These are phyloP conservation scores for Schwanniomyces pseudopolymorphus DNA, from an alignment of 805 yeast genomes.

Conservation along the genomic window DNA sequence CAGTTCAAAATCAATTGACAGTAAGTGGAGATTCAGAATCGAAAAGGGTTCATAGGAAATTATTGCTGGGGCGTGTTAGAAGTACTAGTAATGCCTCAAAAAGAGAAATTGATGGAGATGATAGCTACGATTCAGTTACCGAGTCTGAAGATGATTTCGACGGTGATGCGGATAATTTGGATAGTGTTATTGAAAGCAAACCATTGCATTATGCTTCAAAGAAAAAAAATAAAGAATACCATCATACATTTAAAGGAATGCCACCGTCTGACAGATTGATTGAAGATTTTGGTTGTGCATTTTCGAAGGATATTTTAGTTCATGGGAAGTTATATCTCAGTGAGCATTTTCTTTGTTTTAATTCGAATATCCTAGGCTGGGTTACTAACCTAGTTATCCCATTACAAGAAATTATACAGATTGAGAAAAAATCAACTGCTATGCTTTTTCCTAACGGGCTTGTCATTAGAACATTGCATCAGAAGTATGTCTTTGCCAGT, in stretches of 20 bases:
- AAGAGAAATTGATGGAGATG: conserved; percentile 8
- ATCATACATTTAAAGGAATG: conserved; percentile 54
- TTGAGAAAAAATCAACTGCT: conserved; percentile 65
- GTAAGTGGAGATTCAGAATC: conserved; percentile 16
- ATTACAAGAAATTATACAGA: conserved; percentile 58
- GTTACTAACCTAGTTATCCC: conserved; percentile 60
- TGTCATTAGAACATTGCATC: conserved; percentile 60
- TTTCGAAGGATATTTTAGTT: conserved; percentile 60
- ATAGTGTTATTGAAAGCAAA: conserved; percentile 12
- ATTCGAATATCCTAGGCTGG: conserved; percentile 67
- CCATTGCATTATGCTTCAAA: conserved; percentile 37
- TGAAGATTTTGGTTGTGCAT: conserved; percentile 65
- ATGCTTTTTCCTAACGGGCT: conserved; percentile 71
- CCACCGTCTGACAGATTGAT: conserved; percentile 53
- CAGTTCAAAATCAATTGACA: conserved; percentile 13
- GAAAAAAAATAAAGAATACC: conserved; percentile 61
- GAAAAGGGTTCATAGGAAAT: conserved; percentile 20
- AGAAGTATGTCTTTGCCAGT: conserved; percentile 62
- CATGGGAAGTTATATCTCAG: conserved; percentile 67
- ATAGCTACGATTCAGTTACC: conserved; percentile 7
- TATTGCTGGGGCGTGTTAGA: conserved; percentile 10
- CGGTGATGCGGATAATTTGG: conserved; percentile 14
- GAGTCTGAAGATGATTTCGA: conserved; percentile 10
- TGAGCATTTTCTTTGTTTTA: conserved; percentile 57
- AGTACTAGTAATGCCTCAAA: conserved; percentile 1